Evolutionary conservation across 2,329 filamentous ascomycete genomes (phyloP).

Genomic region (Hymenoscyphus linearis): DNA sequence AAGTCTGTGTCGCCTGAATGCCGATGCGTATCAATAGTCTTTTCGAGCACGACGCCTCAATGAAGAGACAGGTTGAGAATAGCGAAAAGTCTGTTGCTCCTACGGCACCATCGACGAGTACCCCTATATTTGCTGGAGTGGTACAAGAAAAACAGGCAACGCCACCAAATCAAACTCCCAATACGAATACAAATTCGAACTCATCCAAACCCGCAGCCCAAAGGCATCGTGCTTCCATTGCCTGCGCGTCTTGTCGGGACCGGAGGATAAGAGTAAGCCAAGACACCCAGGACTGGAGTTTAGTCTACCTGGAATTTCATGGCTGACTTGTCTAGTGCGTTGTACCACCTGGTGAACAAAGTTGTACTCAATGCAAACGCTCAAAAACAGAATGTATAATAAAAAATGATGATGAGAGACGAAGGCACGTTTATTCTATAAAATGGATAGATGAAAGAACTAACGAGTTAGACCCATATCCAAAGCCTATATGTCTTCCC

Average conservation of each 20-base stretch:
- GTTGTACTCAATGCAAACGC: slow-evolving; percentile 48
- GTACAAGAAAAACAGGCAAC: slow-evolving; percentile 1
- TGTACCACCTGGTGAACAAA: slow-evolving; percentile 45
- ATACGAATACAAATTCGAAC: slow-evolving; percentile 8
- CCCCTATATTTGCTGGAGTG: slow-evolving; percentile 1
- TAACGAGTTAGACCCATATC: slow-evolving; percentile 44
- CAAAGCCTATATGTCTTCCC: slow-evolving; percentile 52
- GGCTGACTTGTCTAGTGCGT: slow-evolving; percentile 38
- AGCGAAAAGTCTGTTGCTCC: neutral
- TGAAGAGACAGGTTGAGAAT: slow-evolving; percentile 11
- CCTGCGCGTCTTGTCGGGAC: slow-evolving; percentile 48
- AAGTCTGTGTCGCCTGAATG: slow-evolving; percentile 1
- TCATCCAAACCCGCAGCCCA: slow-evolving; percentile 15
- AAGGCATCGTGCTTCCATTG: slow-evolving; percentile 47
- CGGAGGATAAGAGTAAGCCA: slow-evolving; percentile 36
- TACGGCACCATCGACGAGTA: neutral
- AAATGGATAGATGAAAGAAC: slow-evolving; percentile 2
- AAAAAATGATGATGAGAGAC: slow-evolving; percentile 52
- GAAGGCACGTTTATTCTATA: slow-evolving; percentile 38
- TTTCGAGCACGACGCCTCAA: slow-evolving; percentile 16
- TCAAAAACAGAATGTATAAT: slow-evolving; percentile 48
- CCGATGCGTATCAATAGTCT: slow-evolving; percentile 16
- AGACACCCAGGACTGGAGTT: neutral
- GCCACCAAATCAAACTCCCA: slow-evolving; percentile 2
- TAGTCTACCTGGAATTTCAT: slow-evolving; percentile 24